Evolutionary conservation across 148 eudicot genomes (phyloP).

Genomic region (Chenopodium quinoa): DNA sequence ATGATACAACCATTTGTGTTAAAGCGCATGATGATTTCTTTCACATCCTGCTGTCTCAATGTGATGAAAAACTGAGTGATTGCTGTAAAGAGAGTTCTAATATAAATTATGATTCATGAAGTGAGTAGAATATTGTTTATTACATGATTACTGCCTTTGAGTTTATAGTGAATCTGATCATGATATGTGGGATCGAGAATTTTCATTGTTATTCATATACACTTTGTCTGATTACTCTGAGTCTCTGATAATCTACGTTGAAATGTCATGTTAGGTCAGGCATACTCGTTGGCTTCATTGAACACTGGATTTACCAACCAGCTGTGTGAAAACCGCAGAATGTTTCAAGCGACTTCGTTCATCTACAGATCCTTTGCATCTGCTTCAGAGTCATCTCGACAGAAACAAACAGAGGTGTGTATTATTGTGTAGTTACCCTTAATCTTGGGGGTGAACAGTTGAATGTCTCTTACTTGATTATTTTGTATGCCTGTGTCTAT

Average conservation of each 20-base stretch:
- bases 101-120: background rate
- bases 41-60: background rate
- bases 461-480: background rate
- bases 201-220: background rate
- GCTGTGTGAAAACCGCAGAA: constrained; percentile 20
- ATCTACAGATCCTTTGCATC: constrained; percentile 40
- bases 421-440: background rate
- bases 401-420: constrained; percentile 34
- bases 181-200: background rate
- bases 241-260: constrained; percentile 3
- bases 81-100: background rate
- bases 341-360: constrained; percentile 21
- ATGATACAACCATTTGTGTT: background rate
- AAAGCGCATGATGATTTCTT: background rate
- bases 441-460: background rate
- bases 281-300: constrained; percentile 26
- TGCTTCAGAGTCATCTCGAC: constrained; percentile 30
- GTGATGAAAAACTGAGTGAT: background rate
- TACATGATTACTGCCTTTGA: background rate
- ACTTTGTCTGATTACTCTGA: background rate
- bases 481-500: background rate
- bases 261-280: constrained; percentile 36
- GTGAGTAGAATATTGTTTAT: background rate
- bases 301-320: constrained; percentile 27
- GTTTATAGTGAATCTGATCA: background rate